Evolutionary conservation across 352 stramenopile genomes (phyloP).

Genomic region (Phytophthora aleatoria): DNA sequence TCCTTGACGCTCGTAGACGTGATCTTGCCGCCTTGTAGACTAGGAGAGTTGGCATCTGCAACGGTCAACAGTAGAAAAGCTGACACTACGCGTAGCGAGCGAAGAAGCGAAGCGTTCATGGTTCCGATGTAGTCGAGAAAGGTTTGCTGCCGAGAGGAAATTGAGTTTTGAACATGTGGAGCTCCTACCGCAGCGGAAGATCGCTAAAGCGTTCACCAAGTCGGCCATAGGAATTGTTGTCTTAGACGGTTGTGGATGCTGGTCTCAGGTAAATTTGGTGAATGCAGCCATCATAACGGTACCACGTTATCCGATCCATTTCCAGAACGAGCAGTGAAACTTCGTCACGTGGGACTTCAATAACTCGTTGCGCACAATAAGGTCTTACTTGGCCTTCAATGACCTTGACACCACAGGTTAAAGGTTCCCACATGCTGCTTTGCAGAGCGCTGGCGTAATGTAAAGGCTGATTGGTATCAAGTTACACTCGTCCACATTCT

Average conservation of each 20-base stretch:
- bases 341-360: constrained; percentile 14
- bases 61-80: constrained; percentile 10
- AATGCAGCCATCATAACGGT: constrained; percentile 23
- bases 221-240: neutral
- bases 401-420: constrained; percentile 9
- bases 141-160: constrained; percentile 15
- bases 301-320: constrained; percentile 10
- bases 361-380: neutral
- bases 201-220: neutral
- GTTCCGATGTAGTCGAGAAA: neutral
- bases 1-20: constrained; percentile 25
- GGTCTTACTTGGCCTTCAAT: neutral
- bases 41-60: constrained; percentile 9
- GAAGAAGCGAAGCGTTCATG: constrained; percentile 12
- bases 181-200: constrained; percentile 3
- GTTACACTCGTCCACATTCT: constrained; percentile 9
- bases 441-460: neutral
- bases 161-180: constrained; percentile 19
- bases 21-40: constrained; percentile 16
- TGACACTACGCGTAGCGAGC: constrained; percentile 1
- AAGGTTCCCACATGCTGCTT: constrained; percentile 6
- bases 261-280: constrained; percentile 24
- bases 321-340: constrained; percentile 15
- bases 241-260: constrained; percentile 16
- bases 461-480: constrained; percentile 24